Base-by-base conservation (phyloP, 371 early-diverging fungal genomes). In the Gilbertella persicaria region DNA sequence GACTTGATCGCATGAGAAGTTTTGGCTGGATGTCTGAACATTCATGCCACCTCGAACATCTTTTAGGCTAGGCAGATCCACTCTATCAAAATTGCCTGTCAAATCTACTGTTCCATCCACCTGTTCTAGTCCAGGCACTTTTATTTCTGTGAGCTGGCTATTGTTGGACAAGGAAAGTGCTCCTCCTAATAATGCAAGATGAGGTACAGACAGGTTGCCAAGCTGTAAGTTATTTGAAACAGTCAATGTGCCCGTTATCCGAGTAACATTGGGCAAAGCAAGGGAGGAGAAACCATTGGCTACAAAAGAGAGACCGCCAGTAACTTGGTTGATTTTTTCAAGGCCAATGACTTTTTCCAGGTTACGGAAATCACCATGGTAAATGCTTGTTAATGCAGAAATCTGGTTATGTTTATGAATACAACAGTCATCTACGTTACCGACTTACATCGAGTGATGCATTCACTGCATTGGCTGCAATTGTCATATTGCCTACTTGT, bases 71-170 rank as follows among this genome's bases (percentile, higher is more conserved):
- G 79, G 75, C 16, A 80, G 30, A 10, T 66, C 48, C 0, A 80
- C 41, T 42, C 74, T 71, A 21, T 69, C 63, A 60, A 80, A 75
- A 0, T 64, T 48, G 0, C 81, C 81, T 5, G 69, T 68, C 26
- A 80, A 59, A 51, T 80, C 78, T 24, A 83, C 45, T 2, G 78
- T 76, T 1, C 83, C 83, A 10, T 71, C 72, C 4, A 83, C 75
- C 24, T 78, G 66, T 23, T 69, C 65, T 17, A 80, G 55, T 16
- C 71, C 62, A 0, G 61, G 53, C 39, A 75, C 73, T 26, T 66
- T 49, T 6, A 83, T 55, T 13, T 49, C 36, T 2, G 45, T 58
- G 29, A 80, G 38, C 0, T 64, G 50, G 0, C 66, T 66, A 48
- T 83, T 83, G 47, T 76, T 71, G 40, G 72, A 70, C 10, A 83